Base-by-base conservation (phyloP, 139 green algal species). In the Haematococcus lacustris region DNA sequence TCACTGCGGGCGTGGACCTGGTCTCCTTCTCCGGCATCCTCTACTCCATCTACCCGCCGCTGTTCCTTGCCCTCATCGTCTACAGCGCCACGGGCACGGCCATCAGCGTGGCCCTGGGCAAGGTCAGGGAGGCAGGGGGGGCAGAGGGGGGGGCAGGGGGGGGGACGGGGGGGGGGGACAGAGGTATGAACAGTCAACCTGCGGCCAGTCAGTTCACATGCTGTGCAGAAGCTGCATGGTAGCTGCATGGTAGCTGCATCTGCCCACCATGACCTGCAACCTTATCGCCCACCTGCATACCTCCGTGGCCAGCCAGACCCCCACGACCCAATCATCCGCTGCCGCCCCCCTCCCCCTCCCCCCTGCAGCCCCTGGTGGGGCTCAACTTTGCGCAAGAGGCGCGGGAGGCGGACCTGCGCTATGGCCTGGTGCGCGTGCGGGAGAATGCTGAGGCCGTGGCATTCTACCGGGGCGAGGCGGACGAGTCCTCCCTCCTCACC, bases 381-480 rank as follows among this genome's bases (percentile, higher is more conserved):
- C 88, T 99, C 21, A 99, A 99, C 86, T 99, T 99, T 76, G 77
- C 86, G 68, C 95, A 99, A 76, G 95, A 99, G 82, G 93, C 91
- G 1, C 78, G 85, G 38, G 94, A 99, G 76, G 94, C 92, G 13
- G 53, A 74, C 51, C 59, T 78, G 21, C 50, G 73, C 13, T 79
- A 79, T 32, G 71, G 71, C 59, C 41, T 79, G 38, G 73, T 79
- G 73, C 75, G 94, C 0, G 86, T 98, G 35, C 80, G 94, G 0
- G 94, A 98, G 80, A 98, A 98, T 73, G 93, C 94, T 0, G 94
- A 98, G 85, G 88, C 77, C 76, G 91, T 98, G 63, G 94, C 94
- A 0, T 98, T 98, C 70, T 98, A 97, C 71, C 80, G 85, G 0
- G 94, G 93, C 0, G 90, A 89, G 47, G 68, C 50, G 51, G 80